phyloP scores from a whole-genome alignment of 306 rosid genomes.

The Oemleria cerasiformis region DNA sequence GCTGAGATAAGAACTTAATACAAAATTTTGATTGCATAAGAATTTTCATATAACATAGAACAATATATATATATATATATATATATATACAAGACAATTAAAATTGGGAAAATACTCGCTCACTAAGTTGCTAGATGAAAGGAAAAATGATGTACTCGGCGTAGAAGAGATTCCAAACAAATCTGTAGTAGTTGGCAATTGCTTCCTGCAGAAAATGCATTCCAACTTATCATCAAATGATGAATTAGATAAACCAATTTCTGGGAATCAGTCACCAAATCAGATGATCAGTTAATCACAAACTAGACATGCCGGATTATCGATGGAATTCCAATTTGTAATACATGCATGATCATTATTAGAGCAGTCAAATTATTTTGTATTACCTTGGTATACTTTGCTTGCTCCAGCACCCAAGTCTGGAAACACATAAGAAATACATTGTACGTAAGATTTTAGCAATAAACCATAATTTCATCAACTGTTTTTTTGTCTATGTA shows the following conservation, averaged over 20 bases:
- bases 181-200: conserved; percentile 72
- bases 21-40: not conserved
- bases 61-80: not conserved
- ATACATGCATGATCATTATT: too few relatives aligned
- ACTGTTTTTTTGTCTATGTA: not conserved
- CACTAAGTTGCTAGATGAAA: conserved; percentile 46
- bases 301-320: not conserved
- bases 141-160: conserved; percentile 89
- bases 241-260: not conserved
- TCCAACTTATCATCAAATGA: conserved; percentile 12
- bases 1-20: not conserved
- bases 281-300: not conserved
- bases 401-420: conserved; percentile 68
- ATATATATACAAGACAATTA: conserved; percentile 5
- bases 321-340: too few relatives aligned
- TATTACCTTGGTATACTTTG: conserved; percentile 76
- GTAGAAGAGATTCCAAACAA: conserved; percentile 92
- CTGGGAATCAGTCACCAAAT: too few relatives aligned
- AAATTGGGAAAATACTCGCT: conserved; percentile 10
- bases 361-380: too few relatives aligned
- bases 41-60: not conserved
- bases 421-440: conserved; percentile 37
- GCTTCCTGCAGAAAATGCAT: conserved; percentile 75
- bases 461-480: not conserved
- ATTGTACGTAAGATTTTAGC: conserved; percentile 11